Conservation (phyloP, 345 rosid genomes). For the Chamaenerion angustifolium region DNA sequence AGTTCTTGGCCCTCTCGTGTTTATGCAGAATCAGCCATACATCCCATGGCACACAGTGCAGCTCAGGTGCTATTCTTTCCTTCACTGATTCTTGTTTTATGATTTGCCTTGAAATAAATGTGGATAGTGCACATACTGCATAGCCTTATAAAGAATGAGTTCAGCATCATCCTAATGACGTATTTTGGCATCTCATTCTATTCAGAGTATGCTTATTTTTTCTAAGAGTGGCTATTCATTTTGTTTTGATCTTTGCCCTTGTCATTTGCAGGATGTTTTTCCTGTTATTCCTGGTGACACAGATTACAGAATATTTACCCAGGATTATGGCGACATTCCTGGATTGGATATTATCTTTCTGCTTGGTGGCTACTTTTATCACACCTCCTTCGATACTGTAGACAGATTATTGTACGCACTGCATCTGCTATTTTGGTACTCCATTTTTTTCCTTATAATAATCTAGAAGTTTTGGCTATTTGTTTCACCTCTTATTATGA, state of each 20-base stretch:
- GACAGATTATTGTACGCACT: slow-evolving; percentile 94
- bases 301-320: slow-evolving; percentile 82
- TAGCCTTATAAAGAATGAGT: too few species aligned
- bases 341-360: slow-evolving; percentile 96
- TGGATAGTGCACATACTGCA: too few species aligned
- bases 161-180: too few species aligned
- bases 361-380: slow-evolving; percentile 94
- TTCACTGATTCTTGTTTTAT: neutral
- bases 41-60: slow-evolving; percentile 97
- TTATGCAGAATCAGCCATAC: slow-evolving; percentile 71
- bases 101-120: neutral
- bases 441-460: slow-evolving; percentile 2
- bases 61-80: slow-evolving; percentile 58
- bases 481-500: slow-evolving; percentile 8
- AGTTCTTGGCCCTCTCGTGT: slow-evolving; percentile 77
- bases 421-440: slow-evolving; percentile 36
- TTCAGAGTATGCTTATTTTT: too few species aligned
- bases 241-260: slow-evolving; percentile 1
- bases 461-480: slow-evolving; percentile 2
- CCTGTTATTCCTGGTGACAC: slow-evolving; percentile 91
- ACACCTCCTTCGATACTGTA: slow-evolving; percentile 83
- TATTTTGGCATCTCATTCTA: too few species aligned
- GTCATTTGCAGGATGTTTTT: slow-evolving; percentile 63
- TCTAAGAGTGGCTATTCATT: neutral
- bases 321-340: slow-evolving; percentile 84